Base-by-base conservation (phyloP, 805 yeast genomes). In the Pichia gijzeniarum region DNA sequence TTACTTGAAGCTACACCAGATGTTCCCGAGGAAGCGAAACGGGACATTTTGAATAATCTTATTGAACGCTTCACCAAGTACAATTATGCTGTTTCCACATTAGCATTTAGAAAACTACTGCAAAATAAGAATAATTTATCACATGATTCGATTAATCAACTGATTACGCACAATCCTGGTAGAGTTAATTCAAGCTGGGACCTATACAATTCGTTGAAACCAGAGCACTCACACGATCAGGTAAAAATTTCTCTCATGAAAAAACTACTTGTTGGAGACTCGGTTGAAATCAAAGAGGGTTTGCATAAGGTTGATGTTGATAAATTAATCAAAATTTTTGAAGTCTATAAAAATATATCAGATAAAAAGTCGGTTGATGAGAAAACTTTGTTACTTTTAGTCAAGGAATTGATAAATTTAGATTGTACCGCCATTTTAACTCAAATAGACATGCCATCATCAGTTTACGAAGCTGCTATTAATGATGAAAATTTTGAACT, bases 151-250 rank as follows among this genome's bases (percentile, higher is more conserved):
- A 41, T 58, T 9, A 38, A 48, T 17, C 59, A 63, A 36, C 38
- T 62, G 2, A 53, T 66, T n/a, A 55, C 53, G 47, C 50, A 61
- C 32, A 66, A 67, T 49, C 69, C 71, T 1, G 70, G 69, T 9
- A 55, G 71, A 45, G 67, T 64, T 16, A 51, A 50, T 31, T 52
- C 65, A 12, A 58, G 61, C 35, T 65, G 60, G 59, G 68, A 64
- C 41, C 30, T 65, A 13, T 64, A 44, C 38, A 45, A 54, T 9
- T 43, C 49, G 14, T 45, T 46, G 10, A 45, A 45, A 25, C 48
- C 48, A 17, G 28, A 40, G 6, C 30, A 39, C 6, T 17, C 38
- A 5, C 43, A 41, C 9, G 56, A 55, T 34, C 31, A 35, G 13
- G 22, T 52, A 5, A 33, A 46, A 6, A 32, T 43, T 14, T 50